Percentiles rank a stretch among this genome's conserved stretches.
Evolutionary conservation across 331 rosid species (phyloP).

Genomic region (Malus hybrid): DNA sequence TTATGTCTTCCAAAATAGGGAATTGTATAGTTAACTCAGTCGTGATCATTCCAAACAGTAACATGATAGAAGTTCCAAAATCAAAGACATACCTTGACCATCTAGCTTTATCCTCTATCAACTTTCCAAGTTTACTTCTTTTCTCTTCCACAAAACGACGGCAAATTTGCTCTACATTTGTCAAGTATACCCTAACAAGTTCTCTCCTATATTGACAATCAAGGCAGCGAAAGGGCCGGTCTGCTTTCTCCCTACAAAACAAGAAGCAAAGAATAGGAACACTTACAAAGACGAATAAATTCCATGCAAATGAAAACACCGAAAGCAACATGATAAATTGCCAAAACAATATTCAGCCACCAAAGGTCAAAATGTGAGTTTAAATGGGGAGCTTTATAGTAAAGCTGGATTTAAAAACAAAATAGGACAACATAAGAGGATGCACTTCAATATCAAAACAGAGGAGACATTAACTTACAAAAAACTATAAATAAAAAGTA

Average conservation of each 20-base stretch:
- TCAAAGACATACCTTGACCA: constrained; percentile 75
- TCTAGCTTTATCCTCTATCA: constrained; percentile 91
- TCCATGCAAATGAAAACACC: not conserved
- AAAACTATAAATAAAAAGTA: not conserved
- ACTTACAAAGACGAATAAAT: not conserved
- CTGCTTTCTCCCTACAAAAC: constrained; percentile 77
- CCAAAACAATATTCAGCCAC: not conserved
- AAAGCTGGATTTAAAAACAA: not conserved
- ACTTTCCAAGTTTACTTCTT: constrained; percentile 81
- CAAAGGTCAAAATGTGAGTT: not conserved
- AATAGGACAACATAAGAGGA: not conserved
- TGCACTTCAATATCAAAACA: not conserved
- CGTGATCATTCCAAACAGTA: not conserved
- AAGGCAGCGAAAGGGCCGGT: constrained; percentile 96
- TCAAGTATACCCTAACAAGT: constrained; percentile 96
- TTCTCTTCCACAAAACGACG: constrained; percentile 97
- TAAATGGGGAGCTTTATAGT: not conserved
- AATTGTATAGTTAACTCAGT: no score
- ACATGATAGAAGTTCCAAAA: constrained; percentile 1
- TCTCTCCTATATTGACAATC: constrained; percentile 98
- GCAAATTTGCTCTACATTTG: constrained; percentile 95
- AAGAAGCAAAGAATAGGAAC: constrained; percentile 22
- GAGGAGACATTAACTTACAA: not conserved
- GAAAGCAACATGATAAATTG: not conserved
- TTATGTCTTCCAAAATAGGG: not conserved